phyloP scores from a whole-genome alignment of 2,329 filamentous ascomycete genomes.

The Trichoderma cornu-damae region DNA sequence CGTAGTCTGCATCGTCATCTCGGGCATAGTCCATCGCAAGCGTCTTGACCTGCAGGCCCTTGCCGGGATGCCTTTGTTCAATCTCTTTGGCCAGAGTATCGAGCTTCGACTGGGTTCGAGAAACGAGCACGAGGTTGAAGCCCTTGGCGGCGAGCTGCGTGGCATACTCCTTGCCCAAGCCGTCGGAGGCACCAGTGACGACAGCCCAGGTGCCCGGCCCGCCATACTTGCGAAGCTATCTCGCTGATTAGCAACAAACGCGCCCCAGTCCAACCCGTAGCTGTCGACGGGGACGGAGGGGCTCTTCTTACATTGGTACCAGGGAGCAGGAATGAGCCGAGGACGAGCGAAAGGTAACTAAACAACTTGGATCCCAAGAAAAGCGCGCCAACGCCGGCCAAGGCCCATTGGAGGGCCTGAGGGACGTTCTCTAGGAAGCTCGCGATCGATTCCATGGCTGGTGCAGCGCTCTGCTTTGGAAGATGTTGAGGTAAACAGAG shows the following conservation, averaged over 20 bases:
- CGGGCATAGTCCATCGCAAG: slow-evolving; percentile 88
- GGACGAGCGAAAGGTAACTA: slow-evolving; percentile 55
- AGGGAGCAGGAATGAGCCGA: slow-evolving; percentile 63
- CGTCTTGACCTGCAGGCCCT: slow-evolving; percentile 63
- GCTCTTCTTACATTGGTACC: slow-evolving; percentile 52
- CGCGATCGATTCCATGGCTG: slow-evolving; percentile 29
- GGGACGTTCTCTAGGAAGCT: slow-evolving; percentile 26
- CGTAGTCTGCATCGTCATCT: slow-evolving; percentile 76
- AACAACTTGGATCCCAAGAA: slow-evolving; percentile 52
- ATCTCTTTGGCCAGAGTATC: slow-evolving; percentile 71
- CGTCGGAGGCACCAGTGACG: slow-evolving; percentile 91
- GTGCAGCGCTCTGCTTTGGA: not conserved
- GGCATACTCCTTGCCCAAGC: slow-evolving; percentile 93
- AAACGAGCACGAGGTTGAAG: slow-evolving; percentile 93
- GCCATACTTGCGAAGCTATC: slow-evolving; percentile 76
- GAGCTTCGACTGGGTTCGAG: slow-evolving; percentile 91
- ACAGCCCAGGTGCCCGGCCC: slow-evolving; percentile 90
- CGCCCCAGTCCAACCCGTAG: not conserved
- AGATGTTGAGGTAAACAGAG: not conserved
- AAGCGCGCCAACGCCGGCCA: slow-evolving; percentile 54
- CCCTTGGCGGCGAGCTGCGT: slow-evolving; percentile 83
- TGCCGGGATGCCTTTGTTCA: slow-evolving; percentile 58
- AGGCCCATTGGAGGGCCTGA: slow-evolving; percentile 40
- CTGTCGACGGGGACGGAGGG: not conserved
- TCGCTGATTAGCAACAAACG: slow-evolving; percentile 2